Percentiles rank a stretch among this genome's conserved stretches.
Conservation (phyloP, 768 basidiomycete species). For the Boletellus ananiceps region DNA sequence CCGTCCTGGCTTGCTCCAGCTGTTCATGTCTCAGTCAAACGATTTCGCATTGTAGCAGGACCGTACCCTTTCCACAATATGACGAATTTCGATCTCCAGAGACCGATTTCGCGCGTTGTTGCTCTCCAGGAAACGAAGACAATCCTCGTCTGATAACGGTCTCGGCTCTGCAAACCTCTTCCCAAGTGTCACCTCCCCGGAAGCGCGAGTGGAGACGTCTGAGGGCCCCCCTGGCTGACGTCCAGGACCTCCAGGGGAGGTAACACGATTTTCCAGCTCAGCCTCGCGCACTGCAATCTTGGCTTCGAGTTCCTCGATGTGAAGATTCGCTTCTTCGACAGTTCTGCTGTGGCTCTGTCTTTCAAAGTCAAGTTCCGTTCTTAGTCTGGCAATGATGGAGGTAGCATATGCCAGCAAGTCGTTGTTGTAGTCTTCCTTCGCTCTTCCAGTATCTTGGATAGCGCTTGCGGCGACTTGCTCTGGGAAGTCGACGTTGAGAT, state of each 20-base stretch:
- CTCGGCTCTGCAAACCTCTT: conserved; percentile 13
- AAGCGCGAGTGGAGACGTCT: not conserved
- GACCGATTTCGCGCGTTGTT: conserved; percentile 39
- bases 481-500: conserved; percentile 21
- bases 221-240: not conserved
- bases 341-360: conserved; percentile 39
- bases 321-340: conserved; percentile 36
- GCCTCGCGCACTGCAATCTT: conserved; percentile 55
- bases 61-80: conserved; percentile 35
- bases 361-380: conserved; percentile 43
- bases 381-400: conserved; percentile 40
- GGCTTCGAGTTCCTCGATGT: conserved; percentile 45
- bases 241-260: conserved; percentile 5
- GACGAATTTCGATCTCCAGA: conserved; percentile 43
- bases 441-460: not conserved
- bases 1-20: conserved; percentile 21
- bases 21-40: not conserved
- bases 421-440: conserved; percentile 10
- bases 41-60: not conserved
- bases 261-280: conserved; percentile 41
- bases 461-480: conserved; percentile 12
- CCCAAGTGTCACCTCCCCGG: not conserved
- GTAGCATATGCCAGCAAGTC: conserved; percentile 40
- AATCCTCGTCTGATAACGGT: conserved; percentile 35
- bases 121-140: conserved; percentile 36